Evolutionary conservation across 306 rosid species (phyloP), one percentile per base, ranked within the genome.

Genomic region (Quercus robur): DNA sequence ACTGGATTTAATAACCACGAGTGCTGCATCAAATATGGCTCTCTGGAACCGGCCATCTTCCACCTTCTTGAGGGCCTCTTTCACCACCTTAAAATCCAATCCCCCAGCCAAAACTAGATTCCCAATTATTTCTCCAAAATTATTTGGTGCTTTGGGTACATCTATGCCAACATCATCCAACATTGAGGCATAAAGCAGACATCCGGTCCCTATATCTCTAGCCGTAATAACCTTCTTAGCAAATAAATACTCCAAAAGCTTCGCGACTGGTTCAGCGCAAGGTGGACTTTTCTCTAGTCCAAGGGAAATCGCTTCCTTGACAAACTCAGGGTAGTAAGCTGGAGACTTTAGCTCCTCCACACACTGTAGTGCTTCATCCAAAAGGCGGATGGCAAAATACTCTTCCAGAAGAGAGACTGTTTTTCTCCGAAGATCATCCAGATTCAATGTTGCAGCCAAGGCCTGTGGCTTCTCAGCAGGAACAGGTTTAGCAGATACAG

Each of bases 341-440:
- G 98, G 97, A 26, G 92, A 67, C 41, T 84, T 88, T 5, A 96
- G 89, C 77, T 96, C 99, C 90, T 91, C 98, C 89, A 96, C 92
- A 20, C 97, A 91, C 83, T 81, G 91, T 66, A 90, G 77, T 12
- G 99, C 98, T 90, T 96, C 99, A 2, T 91, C 97, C 85, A 93
- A 80, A 25, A 91, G 77, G 78, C 83, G 75, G n/a, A 96, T 56
- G 74, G 80, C 70, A 81, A 93, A 96, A 82, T 91, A 96, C 72
- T 93, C 97, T 77, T 96, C 94, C 78, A 96, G 84, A 81, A 96
- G 97, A 62, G 93, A 82, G 35, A 80, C 69, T 0, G 97, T 91
- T 78, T 91, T 96, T 25, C 77, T 88, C 20, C 4, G 82, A 54
- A 93, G 98, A 14, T 75, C 86, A 5, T 80, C 93, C 18, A 13